Conservation (phyloP, 352 stramenopile species). For the Pythium aristosporum region DNA sequence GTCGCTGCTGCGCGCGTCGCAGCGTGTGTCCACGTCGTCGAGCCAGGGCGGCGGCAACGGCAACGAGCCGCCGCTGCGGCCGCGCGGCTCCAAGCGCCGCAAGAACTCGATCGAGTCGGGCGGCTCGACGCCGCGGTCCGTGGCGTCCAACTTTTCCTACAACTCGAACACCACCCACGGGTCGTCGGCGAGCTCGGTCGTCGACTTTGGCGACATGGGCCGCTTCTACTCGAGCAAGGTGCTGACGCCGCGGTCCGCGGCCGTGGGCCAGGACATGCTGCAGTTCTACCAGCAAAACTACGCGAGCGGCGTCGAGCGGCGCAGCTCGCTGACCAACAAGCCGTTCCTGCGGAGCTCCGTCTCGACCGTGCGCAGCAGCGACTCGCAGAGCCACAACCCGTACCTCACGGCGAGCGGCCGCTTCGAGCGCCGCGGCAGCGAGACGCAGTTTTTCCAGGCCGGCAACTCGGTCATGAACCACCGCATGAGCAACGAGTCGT, state of each 20-base stretch:
- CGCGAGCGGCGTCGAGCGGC: conserved; percentile 21
- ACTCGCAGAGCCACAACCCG: conserved; percentile 17
- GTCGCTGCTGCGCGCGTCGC: conserved; percentile 31
- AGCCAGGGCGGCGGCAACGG: conserved; percentile 1
- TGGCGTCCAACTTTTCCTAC: conserved; percentile 80
- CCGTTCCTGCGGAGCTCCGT: conserved; percentile 26
- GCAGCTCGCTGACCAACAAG: conserved; percentile 17
- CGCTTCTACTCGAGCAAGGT: conserved; percentile 56
- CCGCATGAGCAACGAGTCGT: conserved; percentile 28
- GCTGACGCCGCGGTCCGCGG: conserved; percentile 22
- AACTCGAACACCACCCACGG: conserved; percentile 63
- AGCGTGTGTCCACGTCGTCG: conserved; percentile 20
- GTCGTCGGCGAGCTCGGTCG: conserved; percentile 64
- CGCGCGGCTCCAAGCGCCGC: conserved; percentile 13
- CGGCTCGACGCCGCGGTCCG: conserved; percentile 61
- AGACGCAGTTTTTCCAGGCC: conserved; percentile 29
- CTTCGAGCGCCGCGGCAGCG: conserved; percentile 23
- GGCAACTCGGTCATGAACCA: conserved; percentile 28
- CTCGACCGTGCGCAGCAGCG: conserved; percentile 28
- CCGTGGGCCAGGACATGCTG: conserved; percentile 27
- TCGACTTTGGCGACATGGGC: conserved; percentile 79
- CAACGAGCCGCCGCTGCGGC: not conserved
- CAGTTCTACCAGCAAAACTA: conserved; percentile 35
- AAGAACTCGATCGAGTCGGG: conserved; percentile 70
- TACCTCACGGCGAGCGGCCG: conserved; percentile 19